Evolutionary conservation across 2,329 filamentous ascomycete genomes (phyloP).

Genomic region (Proliferodiscus dingleyae): DNA sequence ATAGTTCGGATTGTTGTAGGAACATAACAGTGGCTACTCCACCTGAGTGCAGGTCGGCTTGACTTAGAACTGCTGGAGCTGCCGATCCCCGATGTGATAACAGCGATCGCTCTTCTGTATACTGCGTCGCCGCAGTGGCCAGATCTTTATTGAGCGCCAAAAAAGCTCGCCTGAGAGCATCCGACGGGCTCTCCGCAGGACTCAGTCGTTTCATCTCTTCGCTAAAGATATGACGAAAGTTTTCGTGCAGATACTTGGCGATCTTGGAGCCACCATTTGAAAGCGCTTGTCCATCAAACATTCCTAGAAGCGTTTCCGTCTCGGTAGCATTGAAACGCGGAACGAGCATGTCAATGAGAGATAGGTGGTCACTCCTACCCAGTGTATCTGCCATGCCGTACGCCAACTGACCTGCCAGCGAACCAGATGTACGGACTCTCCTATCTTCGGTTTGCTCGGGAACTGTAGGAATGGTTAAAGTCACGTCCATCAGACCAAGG

Average conservation of each 20-base stretch:
- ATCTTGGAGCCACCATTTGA: slow-evolving; percentile 90
- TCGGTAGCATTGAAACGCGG: slow-evolving; percentile 87
- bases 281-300: slow-evolving; percentile 92
- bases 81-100: slow-evolving; percentile 66
- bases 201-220: slow-evolving; percentile 75
- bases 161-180: slow-evolving; percentile 83
- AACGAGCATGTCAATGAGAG: slow-evolving; percentile 91
- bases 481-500: slow-evolving; percentile 95
- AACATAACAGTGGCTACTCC: slow-evolving; percentile 91
- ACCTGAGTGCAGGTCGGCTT: slow-evolving; percentile 85
- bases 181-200: slow-evolving; percentile 67
- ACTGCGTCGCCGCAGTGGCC: slow-evolving; percentile 75
- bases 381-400: slow-evolving; percentile 98
- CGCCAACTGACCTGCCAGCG: slow-evolving; percentile 79
- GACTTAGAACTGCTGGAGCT: slow-evolving; percentile 71
- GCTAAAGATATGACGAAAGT: slow-evolving; percentile 81
- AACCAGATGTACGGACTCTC: slow-evolving; percentile 95
- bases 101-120: slow-evolving; percentile 67
- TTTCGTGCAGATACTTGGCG: slow-evolving; percentile 93
- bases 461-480: slow-evolving; percentile 85
- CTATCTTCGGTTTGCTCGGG: slow-evolving; percentile 94
- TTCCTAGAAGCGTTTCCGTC: slow-evolving; percentile 82
- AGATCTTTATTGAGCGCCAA: slow-evolving; percentile 90
- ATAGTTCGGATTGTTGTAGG: slow-evolving; percentile 82
- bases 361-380: slow-evolving; percentile 88